These are phyloP conservation scores for Volutella citrinella DNA, from an alignment of 2,329 filamentous ascomycete species.

Conservation along the genomic window DNA sequence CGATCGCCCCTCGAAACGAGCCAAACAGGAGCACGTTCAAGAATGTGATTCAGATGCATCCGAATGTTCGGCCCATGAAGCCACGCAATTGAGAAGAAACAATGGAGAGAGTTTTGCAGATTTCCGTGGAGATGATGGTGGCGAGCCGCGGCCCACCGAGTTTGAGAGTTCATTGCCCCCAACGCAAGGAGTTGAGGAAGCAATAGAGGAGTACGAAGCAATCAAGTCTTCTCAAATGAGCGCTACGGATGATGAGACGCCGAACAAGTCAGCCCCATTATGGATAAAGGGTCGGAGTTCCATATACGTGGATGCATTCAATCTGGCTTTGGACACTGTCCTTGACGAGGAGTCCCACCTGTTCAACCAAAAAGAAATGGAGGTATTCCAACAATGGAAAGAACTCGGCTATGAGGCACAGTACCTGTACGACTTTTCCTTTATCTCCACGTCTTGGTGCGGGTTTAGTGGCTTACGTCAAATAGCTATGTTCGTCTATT, in stretches of 20 bases:
- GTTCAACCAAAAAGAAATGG: constrained; percentile 75
- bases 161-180: constrained; percentile 61
- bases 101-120: constrained; percentile 17
- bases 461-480: constrained; percentile 9
- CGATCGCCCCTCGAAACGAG: constrained; percentile 29
- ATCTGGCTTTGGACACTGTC: constrained; percentile 85
- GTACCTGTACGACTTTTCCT: constrained; percentile 76
- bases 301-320: constrained; percentile 97
- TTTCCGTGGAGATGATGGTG: constrained; percentile 13
- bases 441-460: too few species aligned
- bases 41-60: constrained; percentile 21
- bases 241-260: constrained; percentile 33
- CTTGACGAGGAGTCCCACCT: constrained; percentile 84
- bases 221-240: constrained; percentile 55
- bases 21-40: constrained; percentile 25
- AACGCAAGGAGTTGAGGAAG: constrained; percentile 64
- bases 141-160: constrained; percentile 25
- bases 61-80: constrained; percentile 15
- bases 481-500: constrained; percentile 86
- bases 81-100: background rate
- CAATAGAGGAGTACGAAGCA: constrained; percentile 76
- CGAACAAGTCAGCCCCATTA: constrained; percentile 35
- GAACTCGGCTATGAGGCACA: constrained; percentile 78
- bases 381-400: constrained; percentile 75
- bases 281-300: constrained; percentile 81